phyloP scores from a whole-genome alignment of 1,139 yeast genomes.

The Suhomyces bolitotheri region DNA sequence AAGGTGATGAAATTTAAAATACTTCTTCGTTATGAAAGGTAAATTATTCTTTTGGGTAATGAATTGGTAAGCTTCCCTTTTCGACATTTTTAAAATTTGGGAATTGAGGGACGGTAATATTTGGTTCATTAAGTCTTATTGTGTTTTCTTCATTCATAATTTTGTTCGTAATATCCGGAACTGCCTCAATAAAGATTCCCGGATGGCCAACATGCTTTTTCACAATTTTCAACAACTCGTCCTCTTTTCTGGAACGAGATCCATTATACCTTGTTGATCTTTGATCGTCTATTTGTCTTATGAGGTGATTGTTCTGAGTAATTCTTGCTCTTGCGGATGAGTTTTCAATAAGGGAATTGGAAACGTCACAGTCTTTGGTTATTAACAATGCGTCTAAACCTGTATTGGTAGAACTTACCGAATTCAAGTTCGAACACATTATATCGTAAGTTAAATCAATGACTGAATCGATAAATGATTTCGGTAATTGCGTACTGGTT shows the following conservation, averaged over 20 bases:
- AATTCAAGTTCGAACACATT: conserved; percentile 27
- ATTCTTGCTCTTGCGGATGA: conserved; percentile 25
- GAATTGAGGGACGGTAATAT: conserved; percentile 35
- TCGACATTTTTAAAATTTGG: conserved; percentile 67
- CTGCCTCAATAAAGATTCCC: conserved; percentile 50
- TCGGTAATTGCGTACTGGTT: conserved; percentile 47
- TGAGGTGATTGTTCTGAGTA: conserved; percentile 23
- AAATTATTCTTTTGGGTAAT: conserved; percentile 26
- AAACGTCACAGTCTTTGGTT: conserved; percentile 24
- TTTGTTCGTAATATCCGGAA: conserved; percentile 57
- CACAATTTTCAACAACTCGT: conserved; percentile 33
- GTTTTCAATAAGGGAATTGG: conserved; percentile 32
- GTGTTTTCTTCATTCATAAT: conserved; percentile 30
- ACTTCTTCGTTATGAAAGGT: not conserved
- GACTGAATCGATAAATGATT: conserved; percentile 43
- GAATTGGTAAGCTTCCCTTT: conserved; percentile 46
- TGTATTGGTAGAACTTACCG: conserved; percentile 17
- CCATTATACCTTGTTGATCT: conserved; percentile 9
- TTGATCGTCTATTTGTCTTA: conserved; percentile 17
- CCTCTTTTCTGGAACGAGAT: conserved; percentile 19
- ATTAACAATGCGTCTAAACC: conserved; percentile 23
- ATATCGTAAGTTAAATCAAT: conserved; percentile 21
- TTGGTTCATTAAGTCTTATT: conserved; percentile 25
- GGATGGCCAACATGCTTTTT: conserved; percentile 62
- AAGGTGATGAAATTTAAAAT: conserved; percentile 46